phyloP scores from a whole-genome alignment of 2,329 filamentous ascomycete species.

The Stachybotrys chlorohalonatus region DNA sequence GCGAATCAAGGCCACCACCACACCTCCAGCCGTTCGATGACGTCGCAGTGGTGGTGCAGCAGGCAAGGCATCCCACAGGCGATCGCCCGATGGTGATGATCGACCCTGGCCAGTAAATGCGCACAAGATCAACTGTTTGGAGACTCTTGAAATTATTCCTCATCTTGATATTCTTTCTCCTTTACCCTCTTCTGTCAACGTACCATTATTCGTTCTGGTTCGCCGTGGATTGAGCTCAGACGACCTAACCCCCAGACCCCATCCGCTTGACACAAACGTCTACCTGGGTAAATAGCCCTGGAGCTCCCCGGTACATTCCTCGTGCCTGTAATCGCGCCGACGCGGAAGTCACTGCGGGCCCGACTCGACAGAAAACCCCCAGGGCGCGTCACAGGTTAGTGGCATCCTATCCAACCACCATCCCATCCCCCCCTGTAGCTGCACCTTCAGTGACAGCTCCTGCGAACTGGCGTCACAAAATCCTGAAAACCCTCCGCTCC shows the following conservation, averaged over 20 bases:
- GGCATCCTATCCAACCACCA: not conserved
- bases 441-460: not conserved
- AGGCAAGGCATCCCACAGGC: not conserved
- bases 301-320: not conserved
- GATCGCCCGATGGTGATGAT: not conserved
- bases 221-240: not conserved
- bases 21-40: not conserved
- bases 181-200: too few species aligned
- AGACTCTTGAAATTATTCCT: too few species aligned
- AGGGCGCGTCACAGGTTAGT: not conserved
- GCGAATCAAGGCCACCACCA: not conserved
- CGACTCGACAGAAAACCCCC: not conserved
- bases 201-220: not conserved
- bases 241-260: not conserved
- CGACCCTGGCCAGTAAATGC: not conserved
- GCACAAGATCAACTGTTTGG: not conserved
- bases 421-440: not conserved
- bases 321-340: not conserved
- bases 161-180: too few species aligned
- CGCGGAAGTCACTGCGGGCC: not conserved
- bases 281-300: not conserved
- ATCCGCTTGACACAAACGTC: not conserved
- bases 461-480: not conserved
- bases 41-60: not conserved
- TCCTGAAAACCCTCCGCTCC: not conserved